phyloP scores from a whole-genome alignment of 371 early-diverging fungal genomes.

The Apophysomyces ossiformis region DNA sequence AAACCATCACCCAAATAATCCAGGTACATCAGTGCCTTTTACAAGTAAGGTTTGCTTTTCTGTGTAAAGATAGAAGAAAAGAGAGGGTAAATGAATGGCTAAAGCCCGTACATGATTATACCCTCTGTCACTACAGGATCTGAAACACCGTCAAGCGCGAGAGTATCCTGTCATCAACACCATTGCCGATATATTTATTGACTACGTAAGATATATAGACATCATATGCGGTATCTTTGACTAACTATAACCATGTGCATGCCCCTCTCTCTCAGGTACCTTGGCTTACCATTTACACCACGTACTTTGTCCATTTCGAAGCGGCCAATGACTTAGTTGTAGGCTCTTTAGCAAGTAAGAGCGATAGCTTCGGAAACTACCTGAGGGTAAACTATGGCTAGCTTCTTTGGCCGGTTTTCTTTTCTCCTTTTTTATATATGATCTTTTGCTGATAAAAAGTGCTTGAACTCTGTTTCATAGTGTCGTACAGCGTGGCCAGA shows the following conservation, averaged over 20 bases:
- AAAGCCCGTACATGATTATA: too few species aligned
- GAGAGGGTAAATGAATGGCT: too few species aligned
- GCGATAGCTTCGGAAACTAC: conserved; percentile 36
- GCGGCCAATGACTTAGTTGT: conserved; percentile 34
- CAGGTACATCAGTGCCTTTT: conserved; percentile 44
- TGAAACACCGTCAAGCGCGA: conserved; percentile 27
- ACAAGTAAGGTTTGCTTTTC: conserved; percentile 20
- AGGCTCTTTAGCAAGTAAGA: conserved; percentile 20
- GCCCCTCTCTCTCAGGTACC: conserved; percentile 9
- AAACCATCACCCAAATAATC: conserved; percentile 56
- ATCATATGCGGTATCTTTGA: too few species aligned
- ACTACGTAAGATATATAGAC: conserved; percentile 23
- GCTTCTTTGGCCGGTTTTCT: background rate
- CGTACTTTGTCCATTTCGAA: conserved; percentile 46
- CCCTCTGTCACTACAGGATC: conserved; percentile 13
- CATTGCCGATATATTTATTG: conserved; percentile 35
- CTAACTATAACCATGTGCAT: background rate
- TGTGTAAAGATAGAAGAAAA: too few species aligned
- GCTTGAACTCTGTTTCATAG: conserved; percentile 15
- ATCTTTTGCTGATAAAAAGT: too few species aligned
- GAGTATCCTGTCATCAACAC: conserved; percentile 30
- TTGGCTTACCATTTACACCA: conserved; percentile 20
- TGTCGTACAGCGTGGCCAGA: conserved; percentile 35
- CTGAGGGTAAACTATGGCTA: conserved; percentile 26
- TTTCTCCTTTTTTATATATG: background rate